These are phyloP conservation scores for Neofusicoccum umdonicola DNA, from an alignment of 2,329 filamentous ascomycete genomes.

Conservation along the genomic window DNA sequence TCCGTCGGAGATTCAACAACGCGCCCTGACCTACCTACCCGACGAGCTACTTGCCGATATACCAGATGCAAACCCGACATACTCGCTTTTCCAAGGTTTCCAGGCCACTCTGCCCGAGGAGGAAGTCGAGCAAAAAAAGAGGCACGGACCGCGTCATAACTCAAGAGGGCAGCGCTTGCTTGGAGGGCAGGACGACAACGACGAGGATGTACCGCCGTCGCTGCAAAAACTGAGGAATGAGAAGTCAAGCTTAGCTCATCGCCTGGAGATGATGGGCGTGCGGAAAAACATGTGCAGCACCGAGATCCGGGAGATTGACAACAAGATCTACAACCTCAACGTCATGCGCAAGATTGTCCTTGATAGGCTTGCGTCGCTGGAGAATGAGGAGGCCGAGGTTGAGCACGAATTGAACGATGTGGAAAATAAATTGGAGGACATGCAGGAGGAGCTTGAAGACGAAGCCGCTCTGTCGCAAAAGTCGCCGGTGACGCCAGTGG, in stretches of 20 bases:
- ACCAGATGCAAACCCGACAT: slow-evolving; percentile 79
- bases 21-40: slow-evolving; percentile 81
- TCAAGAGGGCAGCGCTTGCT: slow-evolving; percentile 77
- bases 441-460: slow-evolving; percentile 59
- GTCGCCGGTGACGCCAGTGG: slow-evolving; percentile 38
- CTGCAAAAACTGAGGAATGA: slow-evolving; percentile 76
- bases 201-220: slow-evolving; percentile 60
- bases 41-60: slow-evolving; percentile 89
- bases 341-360: slow-evolving; percentile 91
- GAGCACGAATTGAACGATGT: slow-evolving; percentile 75
- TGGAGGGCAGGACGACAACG: slow-evolving; percentile 59
- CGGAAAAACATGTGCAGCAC: slow-evolving; percentile 97
- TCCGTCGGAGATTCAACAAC: slow-evolving; percentile 87
- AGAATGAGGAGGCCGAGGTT: slow-evolving; percentile 85
- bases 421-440: slow-evolving; percentile 61
- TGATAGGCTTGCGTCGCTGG: slow-evolving; percentile 78
- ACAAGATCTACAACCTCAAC: slow-evolving; percentile 89
- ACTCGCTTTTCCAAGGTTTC: slow-evolving; percentile 95
- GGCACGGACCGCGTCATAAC: slow-evolving; percentile 60
- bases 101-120: slow-evolving; percentile 75
- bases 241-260: slow-evolving; percentile 74
- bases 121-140: slow-evolving; percentile 62
- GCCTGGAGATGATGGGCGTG: slow-evolving; percentile 85
- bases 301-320: slow-evolving; percentile 94
- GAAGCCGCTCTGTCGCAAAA: slow-evolving; percentile 46